Base-by-base conservation (phyloP, 306 rosid genomes). In the Senna siamea region DNA sequence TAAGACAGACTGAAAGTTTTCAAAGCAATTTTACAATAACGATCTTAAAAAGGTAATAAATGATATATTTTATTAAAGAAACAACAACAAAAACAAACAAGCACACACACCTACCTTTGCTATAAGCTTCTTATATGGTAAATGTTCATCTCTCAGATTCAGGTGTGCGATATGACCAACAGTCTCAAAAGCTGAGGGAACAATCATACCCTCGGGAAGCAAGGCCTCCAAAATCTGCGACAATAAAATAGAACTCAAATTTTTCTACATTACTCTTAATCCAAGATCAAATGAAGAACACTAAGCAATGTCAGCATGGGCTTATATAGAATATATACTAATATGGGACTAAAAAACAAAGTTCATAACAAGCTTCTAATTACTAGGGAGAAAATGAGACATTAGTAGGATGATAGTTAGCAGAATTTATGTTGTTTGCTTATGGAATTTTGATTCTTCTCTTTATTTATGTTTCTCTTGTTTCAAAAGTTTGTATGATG, bases 141-240 rank as follows among this genome's bases (percentile, higher is more conserved):
- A 73, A 74, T 87, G 97, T 70, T 91, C 96, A 20, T 89, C 98
- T 79, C 86, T 91, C 70, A 94, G 89, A 85, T 94, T 94, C 68
- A 91, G 79, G 80, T 92, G 98, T 30, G 91, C 96, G 67, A 94
- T 89, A 83, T 94, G 98, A 32, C 98, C 98, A 65, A 91, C 97
- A 13, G 81, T 81, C 83, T 94, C 98, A 71, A 91, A 91, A 74
- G 92, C 79, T 12, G 97, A 87, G 54, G 97, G 98, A 78, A 88
- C 72, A 72, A 87, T 67, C 82, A 88, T 72, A 70, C 82, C 93
- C 81, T 85, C 78, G 2, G 98, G 98, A 38, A 94, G 90, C 86
- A 89, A 66, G 60, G 80, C 84, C 84, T 88, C 93, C 87, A 94
- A 83, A 66, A 88, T 78, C 98, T 94, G 90, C 74, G 87, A 83